Evolutionary conservation across 768 basidiomycete species (phyloP), one percentile per base, ranked within the genome.

Genomic region (Crucibulum laeve): DNA sequence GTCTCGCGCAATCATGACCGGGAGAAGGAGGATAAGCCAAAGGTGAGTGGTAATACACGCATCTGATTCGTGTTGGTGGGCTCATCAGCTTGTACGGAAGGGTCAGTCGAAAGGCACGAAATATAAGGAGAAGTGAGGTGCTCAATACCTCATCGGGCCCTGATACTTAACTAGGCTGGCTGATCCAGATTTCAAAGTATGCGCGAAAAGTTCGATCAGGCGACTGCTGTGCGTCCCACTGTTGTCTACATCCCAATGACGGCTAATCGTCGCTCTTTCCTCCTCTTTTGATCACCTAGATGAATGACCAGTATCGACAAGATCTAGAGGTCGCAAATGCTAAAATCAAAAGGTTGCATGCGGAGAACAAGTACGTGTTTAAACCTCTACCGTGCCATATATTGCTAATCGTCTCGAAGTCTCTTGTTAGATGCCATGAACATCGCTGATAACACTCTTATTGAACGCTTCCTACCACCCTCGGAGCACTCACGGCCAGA

Each of bases 291-390:
- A 26, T 35, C 15, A 7, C 23, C 13, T 35, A 75, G 73, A 57
- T 57, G 43, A 68, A 70, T 26, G 66, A 69, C 36, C 53, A 58
- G 1, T 59, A 63, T 46, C 54, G 65, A 43, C 63, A 60, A 11
- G 65, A 75, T 21, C 62, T 73, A 10, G 67, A 71, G 4, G 24
- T 60, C 7, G 67, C 72, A 3, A 64, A 56, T 19, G 57, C 57
- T 4, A 74, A 70, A 50, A 59, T 68, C 15, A 69, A 70, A 52
- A 68, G 65, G 42, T 58, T 77, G 3, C 70, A 76, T 44, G 70
- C 68, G 2, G 76, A 77, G 53, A 74, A 76, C 46, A 71, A 76
- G 75, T 77, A 41, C 36, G 71, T 57, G 4, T 28, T 25, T 30
- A 18, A 38, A 17, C 17, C 36, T 34, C 30, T 21, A 25, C 42